These are phyloP conservation scores for Fusarium globosum DNA, from an alignment of 2,329 filamentous ascomycete species.

Conservation along the genomic window DNA sequence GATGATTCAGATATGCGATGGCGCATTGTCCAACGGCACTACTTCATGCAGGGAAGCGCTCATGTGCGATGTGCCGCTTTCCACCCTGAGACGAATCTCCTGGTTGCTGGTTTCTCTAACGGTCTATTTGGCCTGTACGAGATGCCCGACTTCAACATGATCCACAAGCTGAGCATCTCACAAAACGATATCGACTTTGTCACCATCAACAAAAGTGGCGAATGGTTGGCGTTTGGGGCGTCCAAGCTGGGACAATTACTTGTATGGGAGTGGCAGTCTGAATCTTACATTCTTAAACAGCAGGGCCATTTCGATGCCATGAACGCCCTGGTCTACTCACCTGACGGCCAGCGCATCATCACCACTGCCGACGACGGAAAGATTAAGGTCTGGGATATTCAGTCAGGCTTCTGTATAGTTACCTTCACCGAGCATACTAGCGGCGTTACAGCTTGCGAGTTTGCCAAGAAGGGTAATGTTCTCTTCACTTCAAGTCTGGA, in stretches of 20 bases:
- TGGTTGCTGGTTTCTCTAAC: constrained; percentile 97
- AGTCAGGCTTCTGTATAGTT: constrained; percentile 96
- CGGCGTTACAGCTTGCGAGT: constrained; percentile 93
- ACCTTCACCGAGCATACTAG: constrained; percentile 98
- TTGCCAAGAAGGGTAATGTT: constrained; percentile 94
- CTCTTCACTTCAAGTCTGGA: constrained; percentile 96
- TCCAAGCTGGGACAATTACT: constrained; percentile 95
- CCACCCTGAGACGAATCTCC: constrained; percentile 85
- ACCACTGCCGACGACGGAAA: constrained; percentile 97
- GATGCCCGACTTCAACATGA: constrained; percentile 93
- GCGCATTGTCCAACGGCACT: constrained; percentile 91
- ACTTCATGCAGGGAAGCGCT: constrained; percentile 91
- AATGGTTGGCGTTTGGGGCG: constrained; percentile 97
- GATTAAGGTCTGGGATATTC: constrained; percentile 97
- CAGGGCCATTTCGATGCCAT: constrained; percentile 97
- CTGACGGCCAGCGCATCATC: constrained; percentile 91
- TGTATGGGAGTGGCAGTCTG: constrained; percentile 99
- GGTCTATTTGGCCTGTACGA: constrained; percentile 95
- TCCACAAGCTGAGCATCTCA: constrained; percentile 92
- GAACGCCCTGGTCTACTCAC: constrained; percentile 92
- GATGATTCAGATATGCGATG: constrained; percentile 78
- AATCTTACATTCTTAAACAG: constrained; percentile 98
- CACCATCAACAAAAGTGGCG: constrained; percentile 91
- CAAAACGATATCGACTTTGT: constrained; percentile 97
- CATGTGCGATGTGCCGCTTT: constrained; percentile 91